A percentile compares a stretch with the other conserved stretches of the same genome.
Conservation (phyloP, 2,329 filamentous ascomycete genomes). For the Gliomastix tumulicola region DNA sequence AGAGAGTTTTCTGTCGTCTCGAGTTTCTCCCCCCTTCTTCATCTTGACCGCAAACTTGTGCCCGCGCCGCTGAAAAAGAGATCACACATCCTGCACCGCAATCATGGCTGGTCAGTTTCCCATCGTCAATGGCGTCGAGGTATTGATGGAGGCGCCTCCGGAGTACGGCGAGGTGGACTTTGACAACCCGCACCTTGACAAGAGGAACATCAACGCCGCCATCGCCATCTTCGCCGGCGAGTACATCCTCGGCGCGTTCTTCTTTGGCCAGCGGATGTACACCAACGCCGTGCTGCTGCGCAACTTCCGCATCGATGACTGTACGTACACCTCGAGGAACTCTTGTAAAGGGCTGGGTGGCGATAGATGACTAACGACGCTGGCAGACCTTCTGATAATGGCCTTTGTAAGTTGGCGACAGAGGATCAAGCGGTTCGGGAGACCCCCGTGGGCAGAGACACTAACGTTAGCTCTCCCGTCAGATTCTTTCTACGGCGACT, state of each 20-base stretch:
- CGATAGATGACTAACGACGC: neutral
- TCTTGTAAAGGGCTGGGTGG: neutral
- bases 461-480: neutral
- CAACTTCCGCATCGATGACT: slow-evolving; percentile 6
- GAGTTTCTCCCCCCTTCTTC: too few species aligned
- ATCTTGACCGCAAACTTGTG: too few species aligned
- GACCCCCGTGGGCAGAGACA: neutral
- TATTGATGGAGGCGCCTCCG: slow-evolving; percentile 12
- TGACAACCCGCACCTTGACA: slow-evolving; percentile 13
- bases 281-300: slow-evolving; percentile 10
- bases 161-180: slow-evolving; percentile 19
- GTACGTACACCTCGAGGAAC: slow-evolving; percentile 2
- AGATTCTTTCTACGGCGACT: neutral
- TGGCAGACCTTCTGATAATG: neutral
- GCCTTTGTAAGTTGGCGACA: slow-evolving; percentile 1
- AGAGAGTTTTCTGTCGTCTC: too few species aligned
- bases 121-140: slow-evolving; percentile 14
- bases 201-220: slow-evolving; percentile 5
- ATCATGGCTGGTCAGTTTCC: too few species aligned
- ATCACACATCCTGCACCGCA: too few species aligned
- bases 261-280: slow-evolving; percentile 16
- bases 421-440: neutral
- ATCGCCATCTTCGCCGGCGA: slow-evolving; percentile 15
- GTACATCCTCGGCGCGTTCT: slow-evolving; percentile 7
- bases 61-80: too few species aligned